A percentile compares a stretch with the other conserved stretches of the same genome.
phyloP scores from a whole-genome alignment of 2,329 filamentous ascomycete genomes.

The Salinomyces thailandicus region DNA sequence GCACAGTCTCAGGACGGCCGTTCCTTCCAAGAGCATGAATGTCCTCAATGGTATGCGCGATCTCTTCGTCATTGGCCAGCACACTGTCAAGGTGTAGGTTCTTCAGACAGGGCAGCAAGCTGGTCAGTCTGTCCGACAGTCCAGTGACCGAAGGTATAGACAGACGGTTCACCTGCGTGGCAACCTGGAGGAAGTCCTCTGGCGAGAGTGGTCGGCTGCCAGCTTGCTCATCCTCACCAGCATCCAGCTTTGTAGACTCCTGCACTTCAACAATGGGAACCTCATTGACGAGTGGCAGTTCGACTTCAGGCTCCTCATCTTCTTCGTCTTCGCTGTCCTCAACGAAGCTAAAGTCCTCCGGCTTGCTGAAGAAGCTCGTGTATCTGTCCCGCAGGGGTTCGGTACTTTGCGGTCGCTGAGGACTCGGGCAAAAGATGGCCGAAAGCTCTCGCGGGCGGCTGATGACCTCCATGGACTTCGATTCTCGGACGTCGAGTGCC shows the following conservation, averaged over 20 bases:
- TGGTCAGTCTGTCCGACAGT: slow-evolving; percentile 36
- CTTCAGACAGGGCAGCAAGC: slow-evolving; percentile 34
- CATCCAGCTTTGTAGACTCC: slow-evolving; percentile 16
- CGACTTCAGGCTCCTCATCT: slow-evolving; percentile 10
- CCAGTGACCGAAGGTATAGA: slow-evolving; percentile 37
- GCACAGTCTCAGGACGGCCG: slow-evolving; percentile 23
- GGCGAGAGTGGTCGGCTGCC: slow-evolving; percentile 29
- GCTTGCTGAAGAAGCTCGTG: slow-evolving; percentile 34
- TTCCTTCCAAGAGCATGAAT: slow-evolving; percentile 19
- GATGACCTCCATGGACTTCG: slow-evolving; percentile 29
- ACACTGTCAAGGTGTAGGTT: slow-evolving; percentile 28
- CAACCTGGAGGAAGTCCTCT: slow-evolving; percentile 30
- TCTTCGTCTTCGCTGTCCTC: slow-evolving; percentile 14
- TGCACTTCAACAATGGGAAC: slow-evolving; percentile 17
- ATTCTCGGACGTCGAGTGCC: slow-evolving; percentile 23
- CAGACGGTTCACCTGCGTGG: slow-evolving; percentile 35
- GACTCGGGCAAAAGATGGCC: slow-evolving; percentile 23
- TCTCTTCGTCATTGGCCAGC: slow-evolving; percentile 24
- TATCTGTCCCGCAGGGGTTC: slow-evolving; percentile 35
- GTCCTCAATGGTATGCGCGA: slow-evolving; percentile 29
- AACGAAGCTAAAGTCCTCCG: slow-evolving; percentile 28
- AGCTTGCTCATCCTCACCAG: slow-evolving; percentile 7
- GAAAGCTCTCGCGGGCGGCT: slow-evolving; percentile 21
- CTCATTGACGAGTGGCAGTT: slow-evolving; percentile 3
- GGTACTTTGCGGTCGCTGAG: slow-evolving; percentile 29